Percentiles rank a stretch among this genome's conserved stretches.
These are phyloP conservation scores for Phytopythium aichiense DNA, from an alignment of 352 stramenopile species.

Conservation along the genomic window DNA sequence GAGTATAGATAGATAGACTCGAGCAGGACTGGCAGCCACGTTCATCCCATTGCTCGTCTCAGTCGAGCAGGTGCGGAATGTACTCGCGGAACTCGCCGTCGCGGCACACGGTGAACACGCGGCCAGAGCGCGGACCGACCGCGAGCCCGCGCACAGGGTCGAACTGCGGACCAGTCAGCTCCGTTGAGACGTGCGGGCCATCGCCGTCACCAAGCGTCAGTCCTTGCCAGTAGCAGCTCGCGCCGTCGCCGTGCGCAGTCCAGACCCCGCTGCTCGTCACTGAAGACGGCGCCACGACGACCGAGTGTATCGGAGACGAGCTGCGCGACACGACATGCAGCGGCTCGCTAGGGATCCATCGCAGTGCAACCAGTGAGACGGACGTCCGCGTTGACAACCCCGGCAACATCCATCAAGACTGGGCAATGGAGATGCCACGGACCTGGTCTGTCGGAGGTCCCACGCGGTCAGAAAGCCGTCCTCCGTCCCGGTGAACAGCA, in stretches of 20 bases:
- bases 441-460: conserved; percentile 59
- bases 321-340: conserved; percentile 52
- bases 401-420: background rate
- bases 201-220: conserved; percentile 5
- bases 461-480: conserved; percentile 54
- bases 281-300: conserved; percentile 11
- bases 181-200: conserved; percentile 22
- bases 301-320: conserved; percentile 41
- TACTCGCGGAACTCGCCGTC: conserved; percentile 69
- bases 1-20: conserved; percentile 6
- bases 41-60: conserved; percentile 3
- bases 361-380: background rate
- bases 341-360: conserved; percentile 22
- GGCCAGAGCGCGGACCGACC: conserved; percentile 25
- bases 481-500: conserved; percentile 59
- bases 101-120: conserved; percentile 51
- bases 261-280: conserved; percentile 21
- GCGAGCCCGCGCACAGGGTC: conserved; percentile 60
- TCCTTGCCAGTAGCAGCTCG: conserved; percentile 49
- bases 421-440: background rate
- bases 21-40: conserved; percentile 4
- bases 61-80: conserved; percentile 37
- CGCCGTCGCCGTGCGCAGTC: conserved; percentile 58
- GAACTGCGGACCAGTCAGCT: conserved; percentile 61
- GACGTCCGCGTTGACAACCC: background rate